phyloP scores from a whole-genome alignment of 495 filamentous ascomycete species.

The Entonaema liquescens region DNA sequence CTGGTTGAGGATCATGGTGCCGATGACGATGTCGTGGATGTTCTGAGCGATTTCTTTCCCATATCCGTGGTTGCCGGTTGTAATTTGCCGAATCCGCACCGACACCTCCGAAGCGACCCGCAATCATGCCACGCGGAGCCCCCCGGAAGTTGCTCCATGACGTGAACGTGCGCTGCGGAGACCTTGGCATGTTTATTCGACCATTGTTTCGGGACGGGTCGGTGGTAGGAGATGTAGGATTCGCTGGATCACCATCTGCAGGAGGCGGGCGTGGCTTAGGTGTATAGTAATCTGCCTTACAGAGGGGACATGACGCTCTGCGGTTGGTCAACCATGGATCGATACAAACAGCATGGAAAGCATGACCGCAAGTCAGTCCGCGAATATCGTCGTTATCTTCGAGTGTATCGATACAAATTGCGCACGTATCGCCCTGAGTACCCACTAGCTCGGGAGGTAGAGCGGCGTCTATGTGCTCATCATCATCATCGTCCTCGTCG shows the following conservation, averaged over 20 bases:
- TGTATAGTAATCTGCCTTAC: constrained; percentile 95
- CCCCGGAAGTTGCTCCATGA: constrained; percentile 46
- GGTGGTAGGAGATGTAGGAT: constrained; percentile 30
- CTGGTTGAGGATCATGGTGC: neutral
- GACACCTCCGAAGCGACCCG: constrained; percentile 40
- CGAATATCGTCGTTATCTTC: constrained; percentile 97
- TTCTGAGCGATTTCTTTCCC: constrained; percentile 29
- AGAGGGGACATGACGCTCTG: constrained; percentile 94
- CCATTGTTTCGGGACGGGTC: constrained; percentile 46
- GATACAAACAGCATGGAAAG: constrained; percentile 93
- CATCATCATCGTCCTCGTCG: constrained; percentile 81
- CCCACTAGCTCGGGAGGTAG: constrained; percentile 83
- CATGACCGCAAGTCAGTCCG: constrained; percentile 91
- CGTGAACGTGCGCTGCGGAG: constrained; percentile 44
- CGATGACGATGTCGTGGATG: constrained; percentile 17
- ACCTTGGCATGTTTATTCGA: constrained; percentile 54
- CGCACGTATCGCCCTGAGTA: constrained; percentile 92
- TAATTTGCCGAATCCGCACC: constrained; percentile 32
- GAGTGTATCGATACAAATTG: constrained; percentile 92
- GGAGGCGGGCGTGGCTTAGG: constrained; percentile 74
- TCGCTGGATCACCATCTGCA: constrained; percentile 46
- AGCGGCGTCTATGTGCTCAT: constrained; percentile 84
- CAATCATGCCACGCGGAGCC: constrained; percentile 43
- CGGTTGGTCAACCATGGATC: constrained; percentile 96
- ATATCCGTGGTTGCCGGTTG: constrained; percentile 28